Base-by-base conservation (phyloP, 495 filamentous ascomycete species). In the Penicillium bovifimosum region DNA sequence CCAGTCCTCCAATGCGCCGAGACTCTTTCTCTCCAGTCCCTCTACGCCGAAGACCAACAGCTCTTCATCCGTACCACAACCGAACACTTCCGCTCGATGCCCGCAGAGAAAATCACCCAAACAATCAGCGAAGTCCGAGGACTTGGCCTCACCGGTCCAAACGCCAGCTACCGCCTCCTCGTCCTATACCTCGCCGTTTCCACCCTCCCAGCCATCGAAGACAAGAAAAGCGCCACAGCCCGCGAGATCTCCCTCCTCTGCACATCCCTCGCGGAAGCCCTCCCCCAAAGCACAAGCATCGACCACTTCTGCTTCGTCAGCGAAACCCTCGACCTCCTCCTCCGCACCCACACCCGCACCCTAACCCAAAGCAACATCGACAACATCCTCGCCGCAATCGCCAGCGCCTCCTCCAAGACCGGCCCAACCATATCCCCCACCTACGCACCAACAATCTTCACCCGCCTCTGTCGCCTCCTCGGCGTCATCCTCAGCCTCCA, bases 321-420 rank as follows among this genome's bases (percentile, higher is more conserved):
- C 32, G 80, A 82, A 52, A 75, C 69, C 10, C 58, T 86, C 45
- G 60, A 76, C 27, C 61, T 80, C n/a, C 72, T 87, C 24, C 75
- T 88, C 26, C 80, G 80, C 58, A 76, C 45, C 17, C 68, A 80
- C 55, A 59, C 71, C 14, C 76, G 73, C 24, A 69, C 74, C 27
- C 79, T 90, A 54, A 74, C 76, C 0, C 86, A 90, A 59, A 86
- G 78, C 71, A 86, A 87, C 63, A 80, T 90, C 53, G 87, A 90
- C 49, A 71, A 66, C 33, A 77, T 82, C 16, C 66, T 90, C 46
- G 71, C 76, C 31, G 74, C 73, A 28, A 80, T 88, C 41, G 70
- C 79, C 5, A 67, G 73, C 17, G 66, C 79, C 39, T 77, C 79
- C 52, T 80, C 77, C 14, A 69, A 66, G 16, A 55, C 62, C 3